phyloP scores from a whole-genome alignment of 2,329 filamentous ascomycete genomes.

The Ambrosiella xylebori region DNA sequence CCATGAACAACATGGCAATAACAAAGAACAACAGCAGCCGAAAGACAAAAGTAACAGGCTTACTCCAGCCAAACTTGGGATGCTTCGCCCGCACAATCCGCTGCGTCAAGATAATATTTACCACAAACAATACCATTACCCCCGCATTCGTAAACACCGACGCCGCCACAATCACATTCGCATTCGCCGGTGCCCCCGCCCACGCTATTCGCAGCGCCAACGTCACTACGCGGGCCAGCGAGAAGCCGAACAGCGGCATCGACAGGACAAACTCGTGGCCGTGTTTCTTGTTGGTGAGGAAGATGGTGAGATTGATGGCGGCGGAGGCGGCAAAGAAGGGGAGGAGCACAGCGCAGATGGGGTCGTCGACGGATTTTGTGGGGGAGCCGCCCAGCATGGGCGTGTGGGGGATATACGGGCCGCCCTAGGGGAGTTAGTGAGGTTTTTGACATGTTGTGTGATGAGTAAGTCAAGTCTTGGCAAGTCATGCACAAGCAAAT shows the following conservation, averaged over 20 bases:
- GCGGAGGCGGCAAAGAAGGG: constrained; percentile 37
- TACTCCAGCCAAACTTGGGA: constrained; percentile 53
- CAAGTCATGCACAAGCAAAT: background rate
- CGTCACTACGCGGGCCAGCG: constrained; percentile 35
- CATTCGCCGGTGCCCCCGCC: constrained; percentile 26
- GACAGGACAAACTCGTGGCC: constrained; percentile 44
- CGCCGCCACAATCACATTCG: constrained; percentile 37
- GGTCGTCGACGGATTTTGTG: constrained; percentile 39
- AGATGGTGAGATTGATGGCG: constrained; percentile 39
- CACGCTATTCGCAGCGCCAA: constrained; percentile 36
- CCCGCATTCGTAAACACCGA: constrained; percentile 57
- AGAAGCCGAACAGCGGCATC: constrained; percentile 40
- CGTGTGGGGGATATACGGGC: background rate
- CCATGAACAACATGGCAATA: constrained; percentile 41
- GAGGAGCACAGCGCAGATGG: constrained; percentile 47
- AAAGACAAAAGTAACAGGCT: constrained; percentile 33
- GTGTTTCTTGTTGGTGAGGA: constrained; percentile 29
- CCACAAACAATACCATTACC: constrained; percentile 55
- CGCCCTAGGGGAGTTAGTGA: background rate
- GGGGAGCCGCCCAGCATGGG: constrained; percentile 34
- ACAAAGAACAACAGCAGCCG: constrained; percentile 41
- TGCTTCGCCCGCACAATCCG: constrained; percentile 59
- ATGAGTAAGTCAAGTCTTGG: background rate
- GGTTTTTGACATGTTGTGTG: background rate
- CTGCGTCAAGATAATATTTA: constrained; percentile 64